A percentile compares a stretch with the other conserved stretches of the same genome.
Evolutionary conservation across 164 flowering plant genomes (phyloP).

Genomic region (Vitis rotundifolia): DNA sequence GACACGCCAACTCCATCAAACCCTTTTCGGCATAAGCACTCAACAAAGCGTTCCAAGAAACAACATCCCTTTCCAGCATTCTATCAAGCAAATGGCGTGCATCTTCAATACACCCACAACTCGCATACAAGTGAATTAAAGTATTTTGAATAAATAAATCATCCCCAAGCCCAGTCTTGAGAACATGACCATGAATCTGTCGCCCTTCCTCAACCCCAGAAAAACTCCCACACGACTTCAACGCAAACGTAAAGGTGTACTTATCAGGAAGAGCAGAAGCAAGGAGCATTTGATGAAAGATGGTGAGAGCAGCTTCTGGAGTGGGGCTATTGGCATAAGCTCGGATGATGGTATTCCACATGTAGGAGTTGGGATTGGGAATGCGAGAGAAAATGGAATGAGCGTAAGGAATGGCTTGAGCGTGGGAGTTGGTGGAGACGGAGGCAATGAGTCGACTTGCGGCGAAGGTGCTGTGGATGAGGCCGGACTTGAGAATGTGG

Average conservation of each 20-base stretch:
- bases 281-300: constrained; percentile 33
- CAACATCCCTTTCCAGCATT: constrained; percentile 29
- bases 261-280: constrained; percentile 28
- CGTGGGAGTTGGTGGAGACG: constrained; percentile 7
- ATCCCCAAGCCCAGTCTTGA: constrained; percentile 21
- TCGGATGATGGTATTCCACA: constrained; percentile 38
- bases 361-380: constrained; percentile 27
- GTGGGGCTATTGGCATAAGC: constrained; percentile 32
- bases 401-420: constrained; percentile 26
- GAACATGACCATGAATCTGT: constrained; percentile 35
- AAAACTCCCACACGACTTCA: constrained; percentile 36
- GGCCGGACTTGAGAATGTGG: constrained; percentile 32
- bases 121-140: constrained; percentile 32
- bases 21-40: constrained; percentile 38
- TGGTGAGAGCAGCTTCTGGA: constrained; percentile 23
- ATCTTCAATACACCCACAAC: constrained; percentile 12
- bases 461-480: constrained; percentile 23
- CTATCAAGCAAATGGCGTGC: constrained; percentile 33
- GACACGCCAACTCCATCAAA: constrained; percentile 20
- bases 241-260: constrained; percentile 32
- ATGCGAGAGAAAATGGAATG: constrained; percentile 29
- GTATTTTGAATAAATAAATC: constrained; percentile 36
- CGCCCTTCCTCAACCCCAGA: constrained; percentile 22
- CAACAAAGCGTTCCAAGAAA: constrained; percentile 47
- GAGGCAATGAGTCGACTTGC: constrained; percentile 30